Base-by-base conservation (phyloP, 805 yeast genomes). In the Metschnikowia borealis region DNA sequence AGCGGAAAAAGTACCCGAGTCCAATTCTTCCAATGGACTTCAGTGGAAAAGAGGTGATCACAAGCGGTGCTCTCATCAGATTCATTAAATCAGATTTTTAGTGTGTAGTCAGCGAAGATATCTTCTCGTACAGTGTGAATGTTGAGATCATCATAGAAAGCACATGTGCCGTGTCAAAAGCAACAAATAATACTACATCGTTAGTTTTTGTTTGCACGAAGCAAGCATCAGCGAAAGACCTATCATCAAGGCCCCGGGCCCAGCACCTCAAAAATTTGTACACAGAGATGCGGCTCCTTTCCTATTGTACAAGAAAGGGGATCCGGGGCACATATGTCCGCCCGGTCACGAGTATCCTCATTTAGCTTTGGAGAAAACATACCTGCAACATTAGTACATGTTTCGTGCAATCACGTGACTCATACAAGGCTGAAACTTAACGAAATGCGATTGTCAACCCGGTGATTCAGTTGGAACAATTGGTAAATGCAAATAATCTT, bases 391-490 rank as follows among this genome's bases (percentile, higher is more conserved):
- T 55, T 55, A 57, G 59, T 50, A 45, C 3, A 14, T 23, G 14
- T 6, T 23, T 14, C 8, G 18, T 17, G 14, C 23, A 29, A 43
- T 34, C 42, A 47, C 50, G 41, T 21, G 63, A 76, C 80, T 77
- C 82, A 77, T 77, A 77, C 81, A 77, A 77, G 82, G 82, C 81
- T 77, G 82, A 77, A 77, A 77, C 82, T 77, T 77, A 77, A 77
- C 81, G 80, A 77, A 68, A 65, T 68, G 77, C 75, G 60, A 66
- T 75, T 76, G 81, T 78, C 81, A 69, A 77, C 81, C 59, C 59
- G 65, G 66, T 66, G 37, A 71, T 77, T 78, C 82, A 74, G 82
- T 77, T 66, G 82, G 82, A 78, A 78, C 82, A 78, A 78, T 77
- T 78, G 82, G 81, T 77, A 69, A 67, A 67, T 54, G 76, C 77